Evolutionary conservation across 176 grass and related monocot species (phyloP).

Genomic region (Cocos nucifera): DNA sequence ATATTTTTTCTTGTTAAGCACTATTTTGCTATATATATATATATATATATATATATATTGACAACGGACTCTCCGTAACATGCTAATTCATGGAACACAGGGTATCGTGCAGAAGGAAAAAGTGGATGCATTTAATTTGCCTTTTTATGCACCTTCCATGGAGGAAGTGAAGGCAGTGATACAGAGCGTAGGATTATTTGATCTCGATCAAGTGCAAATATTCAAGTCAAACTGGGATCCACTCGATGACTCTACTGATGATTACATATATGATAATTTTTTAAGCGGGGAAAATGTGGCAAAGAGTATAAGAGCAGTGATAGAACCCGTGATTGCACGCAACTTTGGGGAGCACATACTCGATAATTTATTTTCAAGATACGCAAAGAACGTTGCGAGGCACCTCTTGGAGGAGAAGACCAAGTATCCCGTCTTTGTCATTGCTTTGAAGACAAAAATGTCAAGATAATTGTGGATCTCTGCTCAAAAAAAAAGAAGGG

Average conservation of each 20-base stretch:
- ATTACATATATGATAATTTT: neutral
- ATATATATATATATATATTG: no score
- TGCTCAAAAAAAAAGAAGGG: no score
- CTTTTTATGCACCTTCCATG: slow-evolving; percentile 18
- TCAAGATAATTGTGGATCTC: neutral
- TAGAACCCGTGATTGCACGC: no score
- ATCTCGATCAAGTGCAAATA: neutral
- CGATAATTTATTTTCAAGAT: no score
- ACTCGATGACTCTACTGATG: neutral
- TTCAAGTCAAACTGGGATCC: slow-evolving; percentile 25
- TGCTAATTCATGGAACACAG: no score
- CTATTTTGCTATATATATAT: no score
- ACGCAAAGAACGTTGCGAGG: neutral
- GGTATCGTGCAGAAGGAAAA: no score
- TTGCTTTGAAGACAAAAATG: slow-evolving; percentile 19
- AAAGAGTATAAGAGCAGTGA: no score
- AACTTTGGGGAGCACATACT: no score
- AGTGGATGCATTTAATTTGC: slow-evolving; percentile 16
- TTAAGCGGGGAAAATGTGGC: no score
- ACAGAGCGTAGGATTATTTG: slow-evolving; percentile 4
- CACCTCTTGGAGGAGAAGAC: slow-evolving; percentile 35
- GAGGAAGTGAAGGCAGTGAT: slow-evolving; percentile 20
- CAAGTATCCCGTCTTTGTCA: slow-evolving; percentile 31
- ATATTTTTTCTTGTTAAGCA: no score
- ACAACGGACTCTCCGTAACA: no score